These are phyloP conservation scores for Hypsizygus ulmarius DNA, from an alignment of 1,284 basidiomycete genomes.

Conservation along the genomic window DNA sequence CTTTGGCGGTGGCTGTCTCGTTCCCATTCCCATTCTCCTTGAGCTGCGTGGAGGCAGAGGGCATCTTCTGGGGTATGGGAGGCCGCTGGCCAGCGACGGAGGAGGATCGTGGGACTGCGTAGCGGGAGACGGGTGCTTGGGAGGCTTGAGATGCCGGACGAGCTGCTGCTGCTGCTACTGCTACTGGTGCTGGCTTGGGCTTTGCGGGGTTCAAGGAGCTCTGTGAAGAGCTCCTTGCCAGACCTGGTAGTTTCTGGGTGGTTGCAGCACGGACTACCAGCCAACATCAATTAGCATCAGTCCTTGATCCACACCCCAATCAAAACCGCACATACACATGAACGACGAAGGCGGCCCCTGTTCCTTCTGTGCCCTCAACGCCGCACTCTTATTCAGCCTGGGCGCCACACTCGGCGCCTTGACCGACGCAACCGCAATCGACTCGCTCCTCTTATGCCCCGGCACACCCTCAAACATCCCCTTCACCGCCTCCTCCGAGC, in stretches of 20 bases:
- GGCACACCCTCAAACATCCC: slow-evolving; percentile 72
- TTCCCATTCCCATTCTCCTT: slow-evolving; percentile 10
- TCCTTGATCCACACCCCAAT: neutral
- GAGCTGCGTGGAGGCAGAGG: slow-evolving; percentile 5
- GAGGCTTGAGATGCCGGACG: slow-evolving; percentile 30
- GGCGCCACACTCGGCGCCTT: slow-evolving; percentile 63
- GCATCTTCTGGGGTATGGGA: slow-evolving; percentile 6
- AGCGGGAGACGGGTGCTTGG: slow-evolving; percentile 17
- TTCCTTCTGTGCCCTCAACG: slow-evolving; percentile 59
- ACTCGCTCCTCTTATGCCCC: slow-evolving; percentile 76
- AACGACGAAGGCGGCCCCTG: slow-evolving; percentile 60
- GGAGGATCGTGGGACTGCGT: slow-evolving; percentile 18
- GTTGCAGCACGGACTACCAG: slow-evolving; percentile 45
- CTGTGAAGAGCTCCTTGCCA: slow-evolving; percentile 41
- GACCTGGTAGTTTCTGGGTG: slow-evolving; percentile 39
- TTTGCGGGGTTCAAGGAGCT: slow-evolving; percentile 21
- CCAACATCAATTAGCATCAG: neutral
- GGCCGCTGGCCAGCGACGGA: slow-evolving; percentile 20
- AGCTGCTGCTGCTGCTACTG: slow-evolving; percentile 21
- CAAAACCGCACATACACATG: slow-evolving; percentile 48
- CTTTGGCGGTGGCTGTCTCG: slow-evolving; percentile 9
- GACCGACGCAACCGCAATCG: slow-evolving; percentile 64
- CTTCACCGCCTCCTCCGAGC: slow-evolving; percentile 23
- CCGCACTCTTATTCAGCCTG: slow-evolving; percentile 67
- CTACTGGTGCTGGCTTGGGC: slow-evolving; percentile 2